Percentiles rank a stretch among this genome's conserved stretches.
phyloP scores from a whole-genome alignment of 2,329 filamentous ascomycete species.

The Curvularia hawaiiensis region DNA sequence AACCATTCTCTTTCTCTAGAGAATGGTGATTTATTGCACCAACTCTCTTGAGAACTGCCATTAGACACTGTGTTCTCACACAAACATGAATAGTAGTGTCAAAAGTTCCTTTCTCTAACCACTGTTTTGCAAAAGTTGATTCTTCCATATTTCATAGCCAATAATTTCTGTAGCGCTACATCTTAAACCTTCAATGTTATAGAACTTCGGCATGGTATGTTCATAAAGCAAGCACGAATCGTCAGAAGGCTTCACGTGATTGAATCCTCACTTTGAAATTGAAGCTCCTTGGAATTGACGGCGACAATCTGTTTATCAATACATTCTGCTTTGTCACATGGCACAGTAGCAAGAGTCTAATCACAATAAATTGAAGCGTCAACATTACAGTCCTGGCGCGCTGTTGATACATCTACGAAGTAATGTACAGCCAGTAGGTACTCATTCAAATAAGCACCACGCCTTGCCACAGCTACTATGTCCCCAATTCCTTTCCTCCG shows the following conservation, averaged over 20 bases:
- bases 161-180: background rate
- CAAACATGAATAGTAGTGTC: background rate
- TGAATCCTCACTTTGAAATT: background rate
- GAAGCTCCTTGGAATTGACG: background rate
- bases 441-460: background rate
- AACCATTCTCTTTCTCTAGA: background rate
- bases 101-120: background rate
- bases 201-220: background rate
- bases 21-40: background rate
- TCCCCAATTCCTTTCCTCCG: background rate
- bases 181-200: background rate
- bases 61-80: background rate
- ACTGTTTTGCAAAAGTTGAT: background rate
- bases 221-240: background rate
- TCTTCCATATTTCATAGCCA: background rate
- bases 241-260: background rate
- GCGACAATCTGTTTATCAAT: background rate
- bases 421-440: background rate
- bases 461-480: background rate
- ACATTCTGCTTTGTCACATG: background rate
- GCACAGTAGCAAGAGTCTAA: background rate
- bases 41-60: background rate
- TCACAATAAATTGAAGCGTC: background rate
- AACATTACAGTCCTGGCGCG: no score
- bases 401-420: background rate